These are phyloP conservation scores for Parasitella parasitica DNA, from an alignment of 371 early-diverging fungal genomes.

Conservation along the genomic window DNA sequence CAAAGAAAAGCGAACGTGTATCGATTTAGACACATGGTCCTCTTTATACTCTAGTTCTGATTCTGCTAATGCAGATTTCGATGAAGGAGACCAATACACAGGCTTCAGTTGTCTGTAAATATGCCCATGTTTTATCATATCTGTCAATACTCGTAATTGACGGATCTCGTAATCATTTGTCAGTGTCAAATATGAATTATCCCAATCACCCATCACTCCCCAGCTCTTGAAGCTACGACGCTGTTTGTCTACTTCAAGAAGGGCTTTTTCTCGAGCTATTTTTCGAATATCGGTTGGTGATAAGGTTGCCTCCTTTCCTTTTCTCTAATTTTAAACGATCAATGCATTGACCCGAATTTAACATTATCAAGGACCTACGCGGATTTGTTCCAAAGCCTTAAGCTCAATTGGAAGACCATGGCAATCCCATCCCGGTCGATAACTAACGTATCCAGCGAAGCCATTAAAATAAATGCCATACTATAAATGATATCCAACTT, in stretches of 20 bases:
- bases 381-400: conserved; percentile 77
- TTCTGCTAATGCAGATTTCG: conserved; percentile 91
- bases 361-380: conserved; percentile 35
- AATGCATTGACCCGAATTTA: too few species aligned
- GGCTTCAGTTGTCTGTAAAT: conserved; percentile 82
- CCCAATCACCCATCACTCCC: conserved; percentile 87
- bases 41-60: conserved; percentile 89
- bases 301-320: conserved; percentile 30
- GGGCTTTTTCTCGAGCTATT: conserved; percentile 70
- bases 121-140: conserved; percentile 72
- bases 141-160: conserved; percentile 75
- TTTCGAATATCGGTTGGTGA: conserved; percentile 68
- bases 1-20: conserved; percentile 70
- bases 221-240: conserved; percentile 68
- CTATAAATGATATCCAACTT: conserved; percentile 16
- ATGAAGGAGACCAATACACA: conserved; percentile 92
- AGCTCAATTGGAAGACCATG: conserved; percentile 97
- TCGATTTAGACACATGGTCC: conserved; percentile 73
- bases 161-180: conserved; percentile 75
- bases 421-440: conserved; percentile 96
- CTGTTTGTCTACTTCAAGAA: conserved; percentile 68
- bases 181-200: conserved; percentile 77
- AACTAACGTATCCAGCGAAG: conserved; percentile 32
- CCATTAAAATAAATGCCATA: not conserved
- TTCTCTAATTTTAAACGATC: conserved; percentile 14